A percentile compares a stretch with the other conserved stretches of the same genome.
These are phyloP conservation scores for Arxiozyma telluris DNA, from an alignment of 1,139 yeast genomes.

Conservation along the genomic window DNA sequence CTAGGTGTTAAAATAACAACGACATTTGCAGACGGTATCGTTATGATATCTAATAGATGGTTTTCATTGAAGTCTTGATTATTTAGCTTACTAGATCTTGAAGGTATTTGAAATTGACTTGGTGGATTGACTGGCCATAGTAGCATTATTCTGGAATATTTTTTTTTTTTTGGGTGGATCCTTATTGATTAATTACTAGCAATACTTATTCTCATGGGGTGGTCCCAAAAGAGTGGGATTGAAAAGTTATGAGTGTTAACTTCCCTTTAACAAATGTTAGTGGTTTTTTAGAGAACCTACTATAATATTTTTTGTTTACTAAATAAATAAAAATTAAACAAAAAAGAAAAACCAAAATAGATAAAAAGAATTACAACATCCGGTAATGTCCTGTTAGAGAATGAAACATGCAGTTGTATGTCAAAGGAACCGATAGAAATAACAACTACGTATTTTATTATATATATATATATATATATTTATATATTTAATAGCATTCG, in stretches of 20 bases:
- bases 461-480: too few relatives aligned
- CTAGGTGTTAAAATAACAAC: constrained; percentile 22
- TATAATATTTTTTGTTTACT: too few relatives aligned
- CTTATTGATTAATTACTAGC: background rate
- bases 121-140: constrained; percentile 26
- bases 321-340: too few relatives aligned
- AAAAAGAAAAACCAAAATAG: too few relatives aligned
- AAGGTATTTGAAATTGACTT: constrained; percentile 12
- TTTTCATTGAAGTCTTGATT: constrained; percentile 7
- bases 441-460: too few relatives aligned
- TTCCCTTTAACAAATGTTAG: background rate
- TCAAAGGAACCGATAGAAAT: too few relatives aligned
- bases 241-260: background rate
- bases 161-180: background rate
- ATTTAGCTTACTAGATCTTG: constrained; percentile 1
- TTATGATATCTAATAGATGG: constrained; percentile 13
- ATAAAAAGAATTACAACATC: background rate
- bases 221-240: background rate
- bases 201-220: background rate
- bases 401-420: too few relatives aligned
- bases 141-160: constrained; percentile 10
- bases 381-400: background rate
- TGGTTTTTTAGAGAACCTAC: background rate
- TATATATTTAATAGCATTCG: background rate
- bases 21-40: constrained; percentile 15